These are phyloP conservation scores for Ceratocystis huliohia DNA, from an alignment of 2,329 filamentous ascomycete species.

Conservation along the genomic window DNA sequence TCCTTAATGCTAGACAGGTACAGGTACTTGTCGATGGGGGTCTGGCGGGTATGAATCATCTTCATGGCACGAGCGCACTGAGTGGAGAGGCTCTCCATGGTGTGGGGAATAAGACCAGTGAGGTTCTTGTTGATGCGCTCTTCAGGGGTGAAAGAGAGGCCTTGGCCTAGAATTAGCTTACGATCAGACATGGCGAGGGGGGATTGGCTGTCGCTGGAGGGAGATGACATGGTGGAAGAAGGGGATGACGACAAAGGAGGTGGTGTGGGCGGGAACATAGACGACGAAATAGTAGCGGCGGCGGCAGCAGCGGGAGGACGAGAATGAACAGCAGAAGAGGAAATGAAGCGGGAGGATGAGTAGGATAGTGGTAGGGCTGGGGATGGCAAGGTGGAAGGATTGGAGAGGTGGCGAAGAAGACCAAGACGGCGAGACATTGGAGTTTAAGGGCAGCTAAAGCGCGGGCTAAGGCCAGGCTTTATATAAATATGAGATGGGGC, in stretches of 20 bases:
- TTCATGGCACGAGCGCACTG: conserved; percentile 56
- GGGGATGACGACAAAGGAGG: background rate
- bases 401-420: conserved; percentile 13
- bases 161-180: conserved; percentile 29
- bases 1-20: conserved; percentile 66
- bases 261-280: background rate
- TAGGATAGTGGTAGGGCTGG: background rate
- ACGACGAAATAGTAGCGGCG: conserved; percentile 9
- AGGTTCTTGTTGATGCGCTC: conserved; percentile 52
- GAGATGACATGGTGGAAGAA: conserved; percentile 8
- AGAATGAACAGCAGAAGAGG: conserved; percentile 18
- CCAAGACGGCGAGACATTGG: conserved; percentile 19
- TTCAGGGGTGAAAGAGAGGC: conserved; percentile 51
- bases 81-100: conserved; percentile 46
- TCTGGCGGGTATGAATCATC: conserved; percentile 57
- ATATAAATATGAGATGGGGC: conserved; percentile 2
- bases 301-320: conserved; percentile 9
- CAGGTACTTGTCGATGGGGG: conserved; percentile 68
- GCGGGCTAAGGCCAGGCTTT: conserved; percentile 15
- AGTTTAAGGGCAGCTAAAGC: background rate
- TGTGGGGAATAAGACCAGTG: conserved; percentile 52
- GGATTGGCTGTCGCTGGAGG: background rate
- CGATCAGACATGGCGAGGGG: conserved; percentile 12
- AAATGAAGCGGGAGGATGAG: conserved; percentile 14
- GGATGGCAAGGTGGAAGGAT: conserved; percentile 6